Evolutionary conservation across 768 basidiomycete genomes (phyloP).

Genomic region (Royoungia palumana): DNA sequence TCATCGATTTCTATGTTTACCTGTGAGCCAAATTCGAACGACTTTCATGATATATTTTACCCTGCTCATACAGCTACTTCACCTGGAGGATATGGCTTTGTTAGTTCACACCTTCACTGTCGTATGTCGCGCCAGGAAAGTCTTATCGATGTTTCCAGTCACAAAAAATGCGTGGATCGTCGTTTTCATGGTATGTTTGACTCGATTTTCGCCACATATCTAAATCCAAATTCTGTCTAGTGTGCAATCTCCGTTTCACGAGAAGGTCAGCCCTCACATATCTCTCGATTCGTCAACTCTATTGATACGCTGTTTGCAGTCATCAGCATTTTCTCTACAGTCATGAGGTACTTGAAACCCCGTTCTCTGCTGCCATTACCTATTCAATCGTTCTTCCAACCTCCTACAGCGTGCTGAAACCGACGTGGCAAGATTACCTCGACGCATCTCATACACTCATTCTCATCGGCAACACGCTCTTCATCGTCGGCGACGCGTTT

Average conservation of each 20-base stretch:
- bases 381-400: no score
- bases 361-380: neutral
- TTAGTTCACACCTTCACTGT: slow-evolving; percentile 4
- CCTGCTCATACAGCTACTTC: slow-evolving; percentile 18
- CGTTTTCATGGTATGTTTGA: slow-evolving; percentile 15
- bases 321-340: slow-evolving; percentile 11
- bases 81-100: slow-evolving; percentile 31
- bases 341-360: slow-evolving; percentile 15
- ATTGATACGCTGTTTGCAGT: slow-evolving; percentile 1
- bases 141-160: slow-evolving; percentile 16
- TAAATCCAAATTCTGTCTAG: slow-evolving; percentile 6
- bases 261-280: slow-evolving; percentile 7
- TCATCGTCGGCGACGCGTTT: slow-evolving; percentile 24
- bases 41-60: neutral
- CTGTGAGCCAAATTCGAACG: slow-evolving; percentile 8
- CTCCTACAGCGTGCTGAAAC: slow-evolving; percentile 4
- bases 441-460: slow-evolving; percentile 1
- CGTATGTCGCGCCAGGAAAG: neutral
- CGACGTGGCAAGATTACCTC: slow-evolving; percentile 14
- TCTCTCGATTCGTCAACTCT: neutral
- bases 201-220: neutral
- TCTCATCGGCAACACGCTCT: slow-evolving; percentile 21
- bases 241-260: slow-evolving; percentile 17
- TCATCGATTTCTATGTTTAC: slow-evolving; percentile 29
- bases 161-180: slow-evolving; percentile 13